Evolutionary conservation across 805 yeast species (phyloP).

Genomic region (Myxozyma monticola): DNA sequence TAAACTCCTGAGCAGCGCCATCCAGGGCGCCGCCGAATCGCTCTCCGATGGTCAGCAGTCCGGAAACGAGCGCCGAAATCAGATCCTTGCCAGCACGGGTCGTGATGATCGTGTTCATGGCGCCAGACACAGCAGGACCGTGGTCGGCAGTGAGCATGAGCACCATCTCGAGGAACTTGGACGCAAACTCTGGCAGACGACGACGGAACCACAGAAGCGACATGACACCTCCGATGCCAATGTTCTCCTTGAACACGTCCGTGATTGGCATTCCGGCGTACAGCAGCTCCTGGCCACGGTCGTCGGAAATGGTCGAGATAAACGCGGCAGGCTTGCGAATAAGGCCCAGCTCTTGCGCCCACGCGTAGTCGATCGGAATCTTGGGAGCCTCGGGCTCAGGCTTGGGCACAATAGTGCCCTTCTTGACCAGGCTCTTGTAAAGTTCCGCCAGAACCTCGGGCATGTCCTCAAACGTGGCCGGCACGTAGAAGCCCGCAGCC

Average conservation of each 20-base stretch:
- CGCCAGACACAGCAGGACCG: slow-evolving; percentile 51
- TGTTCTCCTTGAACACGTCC: slow-evolving; percentile 49
- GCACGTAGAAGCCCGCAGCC: slow-evolving; percentile 91
- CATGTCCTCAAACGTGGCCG: slow-evolving; percentile 63
- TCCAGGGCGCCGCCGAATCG: slow-evolving; percentile 51
- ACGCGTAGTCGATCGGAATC: slow-evolving; percentile 50
- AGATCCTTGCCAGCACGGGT: slow-evolving; percentile 51
- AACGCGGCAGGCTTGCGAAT: slow-evolving; percentile 51
- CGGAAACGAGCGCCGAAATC: slow-evolving; percentile 48
- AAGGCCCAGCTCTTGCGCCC: slow-evolving; percentile 51
- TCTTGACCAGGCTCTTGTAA: slow-evolving; percentile 66
- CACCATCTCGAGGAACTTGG: slow-evolving; percentile 51
- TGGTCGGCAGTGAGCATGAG: slow-evolving; percentile 52
- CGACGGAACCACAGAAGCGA: slow-evolving; percentile 50
- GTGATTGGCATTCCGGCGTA: slow-evolving; percentile 51
- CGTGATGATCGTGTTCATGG: slow-evolving; percentile 51
- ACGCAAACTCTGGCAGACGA: slow-evolving; percentile 46
- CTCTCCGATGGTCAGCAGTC: slow-evolving; percentile 48
- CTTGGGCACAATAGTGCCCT: slow-evolving; percentile 42
- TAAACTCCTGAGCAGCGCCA: slow-evolving; percentile 50
- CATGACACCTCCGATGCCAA: slow-evolving; percentile 51
- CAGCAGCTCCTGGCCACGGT: slow-evolving; percentile 49
- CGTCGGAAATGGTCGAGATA: slow-evolving; percentile 50
- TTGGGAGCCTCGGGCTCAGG: slow-evolving; percentile 50
- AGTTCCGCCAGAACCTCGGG: slow-evolving; percentile 52